Percentiles rank a stretch among this genome's conserved stretches.
Evolutionary conservation across 2,329 filamentous ascomycete species (phyloP).

Genomic region (Colletotrichum truncatum): DNA sequence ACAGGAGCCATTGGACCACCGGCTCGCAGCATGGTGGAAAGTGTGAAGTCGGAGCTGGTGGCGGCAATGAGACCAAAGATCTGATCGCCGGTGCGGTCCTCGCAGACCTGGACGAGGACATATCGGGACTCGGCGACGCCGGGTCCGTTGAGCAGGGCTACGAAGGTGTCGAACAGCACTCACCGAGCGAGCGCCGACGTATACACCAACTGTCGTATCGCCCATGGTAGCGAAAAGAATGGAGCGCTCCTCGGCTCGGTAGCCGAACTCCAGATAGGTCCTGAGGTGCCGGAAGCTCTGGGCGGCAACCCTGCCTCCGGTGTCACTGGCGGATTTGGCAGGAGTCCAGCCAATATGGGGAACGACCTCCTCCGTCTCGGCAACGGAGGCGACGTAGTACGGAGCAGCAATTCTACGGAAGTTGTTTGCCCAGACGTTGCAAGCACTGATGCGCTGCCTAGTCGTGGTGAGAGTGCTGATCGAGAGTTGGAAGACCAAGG

Average conservation of each 20-base stretch:
- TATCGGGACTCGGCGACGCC: constrained; percentile 18
- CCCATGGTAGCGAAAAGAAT: constrained; percentile 20
- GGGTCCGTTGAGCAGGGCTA: not conserved
- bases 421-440: constrained; percentile 12
- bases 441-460: constrained; percentile 10
- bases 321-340: constrained; percentile 7
- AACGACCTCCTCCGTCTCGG: not conserved
- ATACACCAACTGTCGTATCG: constrained; percentile 31
- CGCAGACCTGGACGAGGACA: constrained; percentile 40
- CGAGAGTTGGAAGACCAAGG: not conserved
- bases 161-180: constrained; percentile 9
- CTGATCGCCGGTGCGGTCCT: constrained; percentile 37
- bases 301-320: not conserved
- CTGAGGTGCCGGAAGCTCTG: constrained; percentile 16
- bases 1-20: constrained; percentile 32
- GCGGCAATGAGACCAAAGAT: constrained; percentile 41
- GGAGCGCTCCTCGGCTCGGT: constrained; percentile 5
- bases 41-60: constrained; percentile 35
- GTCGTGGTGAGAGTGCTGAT: not conserved
- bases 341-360: constrained; percentile 12
- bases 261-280: not conserved
- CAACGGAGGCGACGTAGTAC: not conserved
- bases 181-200: constrained; percentile 30
- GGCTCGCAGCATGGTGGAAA: constrained; percentile 35
- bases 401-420: not conserved